Base-by-base conservation (phyloP, 163 green algal genomes). In the Coccomyxa subellipsoidea region DNA sequence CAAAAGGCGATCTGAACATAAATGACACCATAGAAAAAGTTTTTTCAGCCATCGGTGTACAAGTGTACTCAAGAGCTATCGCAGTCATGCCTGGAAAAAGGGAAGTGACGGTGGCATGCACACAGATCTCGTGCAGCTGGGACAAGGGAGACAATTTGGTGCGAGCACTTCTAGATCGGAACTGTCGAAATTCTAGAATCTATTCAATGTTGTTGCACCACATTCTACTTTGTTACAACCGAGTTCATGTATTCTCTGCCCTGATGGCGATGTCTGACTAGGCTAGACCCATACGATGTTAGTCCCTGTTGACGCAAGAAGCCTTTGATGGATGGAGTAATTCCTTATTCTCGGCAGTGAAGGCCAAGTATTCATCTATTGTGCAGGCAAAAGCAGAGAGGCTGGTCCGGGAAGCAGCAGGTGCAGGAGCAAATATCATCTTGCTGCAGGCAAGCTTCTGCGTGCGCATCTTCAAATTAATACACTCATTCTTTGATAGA, bases 391-490 rank as follows among this genome's bases (percentile, higher is more conserved):
- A 92, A 69, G 91, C 89, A 5, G 90, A 94, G 82, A 71, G 83
- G 36, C 69, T 88, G 7, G 85, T 94, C 12, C 85, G 90, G 4
- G 76, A 87, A 10, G 91, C 91, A 32, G 90, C 90, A 10, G 79
- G 80, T 0, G 82, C 84, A 23, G 91, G 91, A 0, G 91, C 90
- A 21, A 88, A 94, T 35, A 88, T 94, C 76, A 93, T 94, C 71
- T 85, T 94, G 69, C 80, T 94, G 12, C 91, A 94, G 88, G 90
- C 89, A 36, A 71, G 38, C 38, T 32, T 75, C 23, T 36, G 25
- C 15, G 32, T 36, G 18, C 25, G 8, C 27, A 34, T 34, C 66
- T 75, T 8, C 66, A 36, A 32, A 35, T 15, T 8, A 32, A 34
- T 36, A 12, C 23, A 31, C 25, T 36, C 32, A 15, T 75, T 75